Base-by-base conservation (phyloP, 768 basidiomycete genomes). In the Flagelloscypha sp. region DNA sequence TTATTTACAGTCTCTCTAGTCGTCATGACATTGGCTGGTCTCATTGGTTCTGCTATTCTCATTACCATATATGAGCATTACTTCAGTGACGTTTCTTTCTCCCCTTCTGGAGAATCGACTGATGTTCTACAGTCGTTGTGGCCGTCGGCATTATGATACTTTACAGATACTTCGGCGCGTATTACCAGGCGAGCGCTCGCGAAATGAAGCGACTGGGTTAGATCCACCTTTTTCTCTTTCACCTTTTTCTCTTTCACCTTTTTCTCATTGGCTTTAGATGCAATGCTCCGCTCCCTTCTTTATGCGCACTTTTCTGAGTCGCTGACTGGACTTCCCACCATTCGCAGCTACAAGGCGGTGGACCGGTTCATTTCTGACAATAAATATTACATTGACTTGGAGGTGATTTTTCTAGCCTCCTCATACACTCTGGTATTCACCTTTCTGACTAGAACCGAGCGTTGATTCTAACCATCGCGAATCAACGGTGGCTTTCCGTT, bases 291-390 rank as follows among this genome's bases (percentile, higher is more conserved):
- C 24, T 83, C 80, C 2, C 58, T 79, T 7, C 65, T 88, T 7
- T 87, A 87, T 51, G 71, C 82, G 0, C 82, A 84, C 48, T 82
- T 87, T 49, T 73, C 80, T 1, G 85, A 87, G 54, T 82, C 78
- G 1, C 60, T 88, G 4, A 76, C 76, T n/a, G 48, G 84, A 11
- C 59, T 79, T 19, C 65, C 75, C 0, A 84, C 80, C 5, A 75
- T 86, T 30, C 71, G 85, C 22, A 81, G 81, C 23, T 90, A 84
- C 44, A 76, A 79, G 22, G 74, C 74, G 47, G 63, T 70, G 2
- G 49, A 59, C 0, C 66, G 79, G 7, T 90, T 87, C 57, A 56
- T 79, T 16, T 52, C 58, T 9, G 71, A 79, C 30, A 86, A 86
- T 48, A 65, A 72, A 44, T 66, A 70, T 28, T 74, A 72, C 49